Conservation (phyloP, 2,329 filamentous ascomycete species). For the Fusarium irregulare region DNA sequence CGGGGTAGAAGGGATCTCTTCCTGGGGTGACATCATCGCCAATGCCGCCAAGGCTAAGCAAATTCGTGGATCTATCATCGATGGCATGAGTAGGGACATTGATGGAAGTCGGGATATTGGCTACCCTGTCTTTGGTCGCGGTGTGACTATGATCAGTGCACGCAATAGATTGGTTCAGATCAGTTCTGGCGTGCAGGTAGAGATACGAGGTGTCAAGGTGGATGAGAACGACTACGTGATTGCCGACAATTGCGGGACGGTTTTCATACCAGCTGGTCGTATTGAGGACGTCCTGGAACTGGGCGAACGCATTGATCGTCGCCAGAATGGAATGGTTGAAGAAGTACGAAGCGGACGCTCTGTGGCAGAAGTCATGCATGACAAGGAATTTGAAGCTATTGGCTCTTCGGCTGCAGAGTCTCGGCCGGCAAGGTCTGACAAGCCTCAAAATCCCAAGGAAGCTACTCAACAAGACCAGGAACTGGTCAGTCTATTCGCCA, state of each 20-base stretch:
- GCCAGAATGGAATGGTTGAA: neutral
- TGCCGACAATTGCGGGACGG: neutral
- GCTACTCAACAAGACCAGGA: neutral
- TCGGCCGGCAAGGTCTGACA: no score
- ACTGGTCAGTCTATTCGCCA: neutral
- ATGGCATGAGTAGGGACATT: no score
- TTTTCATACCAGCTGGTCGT: neutral
- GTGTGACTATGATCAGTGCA: no score
- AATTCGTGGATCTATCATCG: no score
- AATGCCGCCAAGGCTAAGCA: no score
- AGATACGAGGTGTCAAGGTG: neutral
- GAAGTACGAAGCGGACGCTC: neutral
- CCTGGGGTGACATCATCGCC: no score
- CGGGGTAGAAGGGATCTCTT: no score
- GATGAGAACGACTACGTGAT: neutral
- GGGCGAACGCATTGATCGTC: neutral
- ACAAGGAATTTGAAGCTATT: conserved; percentile 3
- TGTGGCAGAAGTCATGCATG: neutral
- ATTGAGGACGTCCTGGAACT: neutral
- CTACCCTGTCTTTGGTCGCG: no score
- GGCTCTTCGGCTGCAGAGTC: neutral
- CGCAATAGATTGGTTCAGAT: no score
- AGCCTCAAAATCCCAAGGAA: neutral
- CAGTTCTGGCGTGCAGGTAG: neutral
- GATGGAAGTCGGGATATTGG: no score